phyloP scores from a whole-genome alignment of 2,329 filamentous ascomycete species.

The Cercospora beticola region DNA sequence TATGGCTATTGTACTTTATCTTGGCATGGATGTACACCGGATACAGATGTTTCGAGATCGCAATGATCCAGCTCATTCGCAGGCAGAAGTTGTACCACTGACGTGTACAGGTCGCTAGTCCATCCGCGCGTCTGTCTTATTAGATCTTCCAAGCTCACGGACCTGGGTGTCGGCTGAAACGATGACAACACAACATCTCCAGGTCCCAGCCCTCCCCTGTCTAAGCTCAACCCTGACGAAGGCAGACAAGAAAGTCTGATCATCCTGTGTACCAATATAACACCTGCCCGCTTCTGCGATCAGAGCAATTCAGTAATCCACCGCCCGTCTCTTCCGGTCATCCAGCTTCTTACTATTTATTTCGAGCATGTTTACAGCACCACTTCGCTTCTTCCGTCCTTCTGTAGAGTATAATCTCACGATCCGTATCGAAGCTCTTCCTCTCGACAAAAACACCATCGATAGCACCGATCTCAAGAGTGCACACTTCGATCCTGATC shows the following conservation, averaged over 20 bases:
- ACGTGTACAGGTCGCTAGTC: background rate
- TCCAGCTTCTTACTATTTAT: background rate
- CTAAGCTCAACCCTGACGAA: background rate
- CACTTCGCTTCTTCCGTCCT: constrained; percentile 7
- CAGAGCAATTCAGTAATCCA: background rate
- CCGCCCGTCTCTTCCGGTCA: background rate
- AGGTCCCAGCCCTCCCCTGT: background rate
- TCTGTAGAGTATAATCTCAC: background rate
- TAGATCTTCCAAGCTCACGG: background rate
- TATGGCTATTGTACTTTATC: background rate
- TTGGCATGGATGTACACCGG: background rate
- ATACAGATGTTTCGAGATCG: constrained; percentile 1
- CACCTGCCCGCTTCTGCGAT: background rate
- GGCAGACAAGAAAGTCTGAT: background rate
- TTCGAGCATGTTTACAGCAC: constrained; percentile 5
- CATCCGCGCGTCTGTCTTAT: background rate
- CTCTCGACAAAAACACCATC: background rate
- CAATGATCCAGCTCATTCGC: background rate
- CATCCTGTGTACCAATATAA: background rate
- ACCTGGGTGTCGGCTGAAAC: background rate
- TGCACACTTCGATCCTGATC: constrained; percentile 8
- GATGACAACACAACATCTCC: background rate
- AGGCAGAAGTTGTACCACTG: background rate
- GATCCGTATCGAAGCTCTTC: background rate
- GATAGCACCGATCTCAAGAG: constrained; percentile 6